These are phyloP conservation scores for Trametes coccinea DNA, from an alignment of 768 basidiomycete genomes.

Conservation along the genomic window DNA sequence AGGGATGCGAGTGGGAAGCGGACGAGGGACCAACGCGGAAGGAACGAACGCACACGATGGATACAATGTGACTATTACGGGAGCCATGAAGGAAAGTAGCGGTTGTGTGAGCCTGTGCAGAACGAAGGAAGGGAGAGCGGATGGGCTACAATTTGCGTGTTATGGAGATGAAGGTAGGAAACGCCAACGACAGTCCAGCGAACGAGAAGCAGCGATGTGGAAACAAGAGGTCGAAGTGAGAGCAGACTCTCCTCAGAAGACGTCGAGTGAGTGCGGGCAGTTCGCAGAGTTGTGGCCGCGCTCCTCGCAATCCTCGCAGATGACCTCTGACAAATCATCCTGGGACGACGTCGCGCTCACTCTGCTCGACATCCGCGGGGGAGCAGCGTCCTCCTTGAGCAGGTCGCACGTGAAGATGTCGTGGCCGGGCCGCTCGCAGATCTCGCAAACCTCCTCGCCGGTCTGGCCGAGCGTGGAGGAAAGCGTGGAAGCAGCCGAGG, in stretches of 20 bases:
- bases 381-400: slow-evolving; percentile 54
- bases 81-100: slow-evolving; percentile 14
- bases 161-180: background rate
- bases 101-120: slow-evolving; percentile 4
- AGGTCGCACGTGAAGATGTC: slow-evolving; percentile 85
- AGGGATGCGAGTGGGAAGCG: background rate
- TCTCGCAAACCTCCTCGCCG: slow-evolving; percentile 65
- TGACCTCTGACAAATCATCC: slow-evolving; percentile 40
- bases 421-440: slow-evolving; percentile 83
- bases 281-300: slow-evolving; percentile 73
- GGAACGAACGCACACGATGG: slow-evolving; percentile 10
- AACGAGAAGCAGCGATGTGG: background rate
- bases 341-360: slow-evolving; percentile 10
- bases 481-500: slow-evolving; percentile 19
- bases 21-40: background rate
- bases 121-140: background rate
- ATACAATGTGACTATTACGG: slow-evolving; percentile 20
- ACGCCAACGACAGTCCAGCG: background rate
- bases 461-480: slow-evolving; percentile 23
- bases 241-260: slow-evolving; percentile 54
- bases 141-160: slow-evolving; percentile 13
- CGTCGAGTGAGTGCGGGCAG: slow-evolving; percentile 85
- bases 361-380: slow-evolving; percentile 27
- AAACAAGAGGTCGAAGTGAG: background rate
- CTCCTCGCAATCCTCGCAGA: slow-evolving; percentile 85